Conservation (phyloP, 2,329 filamentous ascomycete species). For the Xylaria sp. region DNA sequence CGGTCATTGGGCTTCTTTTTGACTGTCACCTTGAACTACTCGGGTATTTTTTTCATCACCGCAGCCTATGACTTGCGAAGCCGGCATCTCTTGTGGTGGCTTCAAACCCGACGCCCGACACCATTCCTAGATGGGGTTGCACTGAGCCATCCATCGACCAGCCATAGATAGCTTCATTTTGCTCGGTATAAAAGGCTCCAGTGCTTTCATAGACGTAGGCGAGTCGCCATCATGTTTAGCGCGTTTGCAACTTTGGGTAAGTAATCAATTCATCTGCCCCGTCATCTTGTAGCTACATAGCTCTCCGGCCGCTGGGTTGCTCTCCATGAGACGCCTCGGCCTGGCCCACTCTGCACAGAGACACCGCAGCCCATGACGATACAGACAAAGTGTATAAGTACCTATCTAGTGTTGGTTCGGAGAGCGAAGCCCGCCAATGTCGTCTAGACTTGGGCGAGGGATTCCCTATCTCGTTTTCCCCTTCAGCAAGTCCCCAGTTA, state of each 20-base stretch:
- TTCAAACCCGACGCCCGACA: neutral
- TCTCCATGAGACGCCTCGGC: neutral
- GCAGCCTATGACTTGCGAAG: neutral
- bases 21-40: neutral
- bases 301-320: neutral
- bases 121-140: slow-evolving; percentile 12
- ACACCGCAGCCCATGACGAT: slow-evolving; percentile 1
- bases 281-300: neutral
- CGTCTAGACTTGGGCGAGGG: neutral
- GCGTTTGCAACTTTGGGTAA: slow-evolving; percentile 40
- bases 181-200: neutral
- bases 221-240: slow-evolving; percentile 37
- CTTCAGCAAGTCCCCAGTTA: neutral
- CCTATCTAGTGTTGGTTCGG: slow-evolving; percentile 13
- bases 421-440: slow-evolving; percentile 11
- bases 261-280: slow-evolving; percentile 28
- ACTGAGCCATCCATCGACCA: neutral
- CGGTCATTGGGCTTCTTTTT: neutral
- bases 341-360: slow-evolving; percentile 10
- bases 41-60: neutral
- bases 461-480: neutral
- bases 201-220: slow-evolving; percentile 16
- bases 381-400: neutral
- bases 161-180: slow-evolving; percentile 8
- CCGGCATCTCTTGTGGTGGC: slow-evolving; percentile 5